Base-by-base conservation (phyloP, 2,329 filamentous ascomycete species). In the Clonostachys solani region DNA sequence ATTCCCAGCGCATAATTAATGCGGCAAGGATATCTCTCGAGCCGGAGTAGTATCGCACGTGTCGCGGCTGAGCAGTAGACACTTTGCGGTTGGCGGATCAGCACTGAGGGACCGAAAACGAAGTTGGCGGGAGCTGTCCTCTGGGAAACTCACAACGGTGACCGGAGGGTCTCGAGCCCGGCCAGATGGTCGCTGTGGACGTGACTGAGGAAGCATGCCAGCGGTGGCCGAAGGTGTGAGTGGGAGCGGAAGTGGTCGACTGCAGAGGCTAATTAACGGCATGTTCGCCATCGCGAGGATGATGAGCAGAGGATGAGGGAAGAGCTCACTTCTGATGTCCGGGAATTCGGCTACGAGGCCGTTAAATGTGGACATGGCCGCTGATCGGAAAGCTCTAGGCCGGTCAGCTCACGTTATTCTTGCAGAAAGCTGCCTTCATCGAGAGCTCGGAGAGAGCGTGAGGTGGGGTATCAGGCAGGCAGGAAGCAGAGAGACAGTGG, bases 31-130 rank as follows among this genome's bases (percentile, higher is more conserved):
- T 86, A 87, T 52, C 85, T 85, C 64, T 95, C 89, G 4, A 96
- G 77, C 2, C 84, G 81, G 15, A 96, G 73, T 1, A 97, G 73
- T 16, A 97, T 83, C 63, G 91, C 86, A 52, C 81, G 80, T 0
- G 92, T 96, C 0, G 89, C 87, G 0, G 86, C 77, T 2, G 92
- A 96, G 68, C 91, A 96, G 65, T 96, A 96, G 17, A 97, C 81
- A 58, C 78, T 81, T 15, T 18, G 18, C n/a, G 33, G 16, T 19
- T 35, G 38, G n/a, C 19, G 16, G 40, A 42, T 42, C 10, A 38
- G 17, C 36, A 38, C 36, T 18, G 36, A 38, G 36, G 12, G 36
- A 38, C 12, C 12, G 15, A 38, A 10, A 38, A 38, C 36, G 36
- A 38, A 12, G 36, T 38, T n/a, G 15, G 36, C 15, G 36, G 15